phyloP scores from a whole-genome alignment of 2,329 filamentous ascomycete species.

The Hypoxylon sp. region DNA sequence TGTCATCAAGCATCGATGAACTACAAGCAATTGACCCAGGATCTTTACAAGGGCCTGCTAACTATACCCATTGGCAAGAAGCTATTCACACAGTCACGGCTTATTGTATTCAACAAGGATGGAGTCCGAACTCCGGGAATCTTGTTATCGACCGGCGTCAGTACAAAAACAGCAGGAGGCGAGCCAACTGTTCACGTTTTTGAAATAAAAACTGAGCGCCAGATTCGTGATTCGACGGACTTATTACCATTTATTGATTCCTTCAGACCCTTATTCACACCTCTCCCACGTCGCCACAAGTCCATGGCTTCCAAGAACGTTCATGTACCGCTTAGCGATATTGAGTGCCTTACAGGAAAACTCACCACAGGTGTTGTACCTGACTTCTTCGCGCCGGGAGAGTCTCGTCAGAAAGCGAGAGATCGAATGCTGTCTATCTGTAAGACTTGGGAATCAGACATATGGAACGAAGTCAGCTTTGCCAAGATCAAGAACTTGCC shows the following conservation, averaged over 20 bases:
- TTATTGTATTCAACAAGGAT: slow-evolving; percentile 88
- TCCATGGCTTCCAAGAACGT: slow-evolving; percentile 77
- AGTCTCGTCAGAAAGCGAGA: slow-evolving; percentile 67
- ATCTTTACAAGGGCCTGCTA: slow-evolving; percentile 82
- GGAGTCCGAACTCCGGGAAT: slow-evolving; percentile 86
- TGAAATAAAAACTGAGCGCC: slow-evolving; percentile 77
- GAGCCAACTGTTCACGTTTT: slow-evolving; percentile 81
- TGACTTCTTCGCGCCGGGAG: slow-evolving; percentile 68
- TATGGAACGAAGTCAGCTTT: slow-evolving; percentile 90
- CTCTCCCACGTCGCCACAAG: slow-evolving; percentile 74
- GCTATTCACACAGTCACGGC: slow-evolving; percentile 79
- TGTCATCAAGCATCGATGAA: slow-evolving; percentile 87
- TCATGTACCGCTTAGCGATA: slow-evolving; percentile 79
- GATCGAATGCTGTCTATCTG: slow-evolving; percentile 78
- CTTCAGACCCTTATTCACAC: slow-evolving; percentile 76
- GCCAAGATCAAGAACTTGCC: slow-evolving; percentile 84
- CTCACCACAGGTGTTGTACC: slow-evolving; percentile 70
- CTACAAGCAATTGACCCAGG: slow-evolving; percentile 81
- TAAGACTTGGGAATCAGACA: slow-evolving; percentile 77
- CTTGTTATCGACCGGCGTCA: slow-evolving; percentile 80
- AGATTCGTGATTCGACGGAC: slow-evolving; percentile 83
- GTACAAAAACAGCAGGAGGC: slow-evolving; percentile 67
- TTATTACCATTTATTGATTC: slow-evolving; percentile 83
- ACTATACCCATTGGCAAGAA: slow-evolving; percentile 85
- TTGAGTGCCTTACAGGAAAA: slow-evolving; percentile 87